Evolutionary conservation across 805 yeast species (phyloP).

Genomic region (Pichia eremophila): DNA sequence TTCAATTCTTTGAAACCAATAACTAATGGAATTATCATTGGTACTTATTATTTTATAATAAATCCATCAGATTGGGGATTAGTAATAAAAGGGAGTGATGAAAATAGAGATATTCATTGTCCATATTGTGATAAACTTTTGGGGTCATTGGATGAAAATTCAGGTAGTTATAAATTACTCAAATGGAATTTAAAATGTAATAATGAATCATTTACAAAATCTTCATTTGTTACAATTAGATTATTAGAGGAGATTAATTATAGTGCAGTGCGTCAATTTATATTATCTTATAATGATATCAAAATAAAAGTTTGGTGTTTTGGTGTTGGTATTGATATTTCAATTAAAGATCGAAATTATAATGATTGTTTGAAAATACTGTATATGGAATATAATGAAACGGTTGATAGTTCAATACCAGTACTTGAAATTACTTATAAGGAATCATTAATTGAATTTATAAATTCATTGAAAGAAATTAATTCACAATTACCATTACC

Average conservation of each 20-base stretch:
- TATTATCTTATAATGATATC: slow-evolving; percentile 13
- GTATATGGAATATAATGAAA: slow-evolving; percentile 19
- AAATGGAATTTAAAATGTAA: slow-evolving; percentile 44
- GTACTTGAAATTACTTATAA: slow-evolving; percentile 29
- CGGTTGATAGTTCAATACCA: slow-evolving; percentile 13
- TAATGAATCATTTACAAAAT: slow-evolving; percentile 27
- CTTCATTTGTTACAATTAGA: slow-evolving; percentile 28
- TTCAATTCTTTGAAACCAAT: slow-evolving; percentile 38
- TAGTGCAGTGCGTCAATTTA: slow-evolving; percentile 31
- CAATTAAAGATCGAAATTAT: slow-evolving; percentile 1
- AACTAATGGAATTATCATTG: slow-evolving; percentile 37
- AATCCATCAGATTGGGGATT: slow-evolving; percentile 18
- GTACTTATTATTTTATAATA: slow-evolving; percentile 45
- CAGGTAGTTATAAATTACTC: slow-evolving; percentile 30
- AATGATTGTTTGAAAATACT: slow-evolving; percentile 35
- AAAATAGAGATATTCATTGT: slow-evolving; percentile 24
- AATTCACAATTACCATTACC: slow-evolving; percentile 29
- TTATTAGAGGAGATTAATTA: slow-evolving; percentile 35
- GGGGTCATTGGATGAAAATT: slow-evolving; percentile 32
- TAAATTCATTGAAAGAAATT: slow-evolving; percentile 17
- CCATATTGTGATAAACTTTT: slow-evolving; percentile 13
- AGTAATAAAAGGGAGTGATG: slow-evolving; percentile 1
- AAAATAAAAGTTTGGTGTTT: slow-evolving; percentile 39
- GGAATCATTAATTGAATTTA: slow-evolving; percentile 25
- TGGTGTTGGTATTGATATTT: slow-evolving; percentile 29